These are phyloP conservation scores for Xylaria intraflava DNA, from an alignment of 495 filamentous ascomycete genomes.

Conservation along the genomic window DNA sequence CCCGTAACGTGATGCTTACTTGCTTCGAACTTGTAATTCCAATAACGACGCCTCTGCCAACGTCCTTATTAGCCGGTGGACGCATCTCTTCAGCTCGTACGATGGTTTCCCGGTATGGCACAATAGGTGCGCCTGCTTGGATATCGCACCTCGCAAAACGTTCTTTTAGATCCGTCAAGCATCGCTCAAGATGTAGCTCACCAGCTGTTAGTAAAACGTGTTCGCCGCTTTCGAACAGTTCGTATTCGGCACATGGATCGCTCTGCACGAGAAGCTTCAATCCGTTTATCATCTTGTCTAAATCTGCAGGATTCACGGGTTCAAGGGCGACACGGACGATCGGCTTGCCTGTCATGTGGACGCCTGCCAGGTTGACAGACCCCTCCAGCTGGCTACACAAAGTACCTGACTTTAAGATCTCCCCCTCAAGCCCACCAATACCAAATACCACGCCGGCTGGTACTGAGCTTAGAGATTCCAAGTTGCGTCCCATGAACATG, in stretches of 20 bases:
- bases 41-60: conserved; percentile 78
- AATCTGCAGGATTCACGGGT: conserved; percentile 76
- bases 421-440: conserved; percentile 85
- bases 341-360: conserved; percentile 68
- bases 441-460: conserved; percentile 94
- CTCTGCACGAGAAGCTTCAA: conserved; percentile 85
- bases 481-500: conserved; percentile 86
- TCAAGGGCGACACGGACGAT: conserved; percentile 95
- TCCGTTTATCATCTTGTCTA: conserved; percentile 89
- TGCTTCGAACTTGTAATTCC: conserved; percentile 76
- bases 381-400: conserved; percentile 85
- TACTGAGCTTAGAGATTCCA: conserved; percentile 77
- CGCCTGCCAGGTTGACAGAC: conserved; percentile 85
- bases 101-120: conserved; percentile 92
- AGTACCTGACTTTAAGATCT: conserved; percentile 90
- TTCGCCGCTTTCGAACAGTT: conserved; percentile 86
- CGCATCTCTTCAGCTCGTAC: conserved; percentile 85
- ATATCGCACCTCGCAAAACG: conserved; percentile 94
- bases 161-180: conserved; percentile 87
- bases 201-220: conserved; percentile 93
- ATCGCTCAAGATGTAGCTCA: conserved; percentile 90
- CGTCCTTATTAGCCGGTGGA: conserved; percentile 72
- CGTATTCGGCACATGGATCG: conserved; percentile 93
- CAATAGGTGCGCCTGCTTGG: conserved; percentile 86
- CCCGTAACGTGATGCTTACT: conserved; percentile 68